These are phyloP conservation scores for Fomitiporia mediterranea DNA, from an alignment of 1,284 basidiomycete genomes.

Conservation along the genomic window DNA sequence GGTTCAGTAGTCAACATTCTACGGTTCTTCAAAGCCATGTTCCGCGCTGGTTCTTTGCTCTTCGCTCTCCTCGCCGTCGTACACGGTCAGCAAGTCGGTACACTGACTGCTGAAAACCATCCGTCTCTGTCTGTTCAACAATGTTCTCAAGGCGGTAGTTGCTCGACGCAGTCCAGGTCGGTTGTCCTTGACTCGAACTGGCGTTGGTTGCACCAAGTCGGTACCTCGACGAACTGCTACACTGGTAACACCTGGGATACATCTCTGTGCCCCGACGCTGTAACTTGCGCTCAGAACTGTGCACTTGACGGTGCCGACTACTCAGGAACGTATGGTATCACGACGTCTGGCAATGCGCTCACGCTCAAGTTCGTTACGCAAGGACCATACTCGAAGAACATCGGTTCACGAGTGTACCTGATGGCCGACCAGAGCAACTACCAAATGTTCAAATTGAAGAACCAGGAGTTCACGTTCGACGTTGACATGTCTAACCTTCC, in stretches of 20 bases:
- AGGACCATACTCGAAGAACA: slow-evolving; percentile 33
- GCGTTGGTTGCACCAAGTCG: slow-evolving; percentile 27
- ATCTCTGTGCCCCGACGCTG: slow-evolving; percentile 33
- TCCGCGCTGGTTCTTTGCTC: background rate
- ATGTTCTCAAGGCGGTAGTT: slow-evolving; percentile 38
- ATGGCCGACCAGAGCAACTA: slow-evolving; percentile 42
- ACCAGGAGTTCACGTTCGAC: slow-evolving; percentile 55
- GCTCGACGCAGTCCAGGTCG: slow-evolving; percentile 31
- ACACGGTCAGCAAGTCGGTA: slow-evolving; percentile 38
- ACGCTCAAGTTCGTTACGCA: slow-evolving; percentile 49
- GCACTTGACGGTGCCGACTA: slow-evolving; percentile 58
- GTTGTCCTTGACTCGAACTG: slow-evolving; percentile 34
- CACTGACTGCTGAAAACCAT: slow-evolving; percentile 36
- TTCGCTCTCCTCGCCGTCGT: slow-evolving; percentile 32
- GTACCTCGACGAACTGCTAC: slow-evolving; percentile 26
- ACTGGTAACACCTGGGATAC: slow-evolving; percentile 34
- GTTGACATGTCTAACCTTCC: slow-evolving; percentile 52
- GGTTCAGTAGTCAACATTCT: background rate
- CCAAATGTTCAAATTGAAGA: slow-evolving; percentile 48
- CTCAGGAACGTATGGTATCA: slow-evolving; percentile 39
- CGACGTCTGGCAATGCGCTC: slow-evolving; percentile 41
- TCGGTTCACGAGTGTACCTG: slow-evolving; percentile 56
- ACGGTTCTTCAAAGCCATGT: background rate
- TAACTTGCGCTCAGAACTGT: slow-evolving; percentile 41
- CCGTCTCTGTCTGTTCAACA: slow-evolving; percentile 37